These are phyloP conservation scores for Gnaphalium uliginosum DNA, from an alignment of 129 eudicot species.

Conservation along the genomic window DNA sequence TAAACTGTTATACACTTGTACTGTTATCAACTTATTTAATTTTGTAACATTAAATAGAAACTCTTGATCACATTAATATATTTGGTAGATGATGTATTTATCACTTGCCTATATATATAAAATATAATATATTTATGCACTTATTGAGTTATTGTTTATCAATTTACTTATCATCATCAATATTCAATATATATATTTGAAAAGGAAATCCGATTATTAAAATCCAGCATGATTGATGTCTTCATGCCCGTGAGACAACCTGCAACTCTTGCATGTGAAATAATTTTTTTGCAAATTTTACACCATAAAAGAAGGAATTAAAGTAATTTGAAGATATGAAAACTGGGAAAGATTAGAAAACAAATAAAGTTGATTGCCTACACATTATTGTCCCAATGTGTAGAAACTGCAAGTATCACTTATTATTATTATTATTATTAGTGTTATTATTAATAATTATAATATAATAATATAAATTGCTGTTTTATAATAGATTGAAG, in stretches of 20 bases:
- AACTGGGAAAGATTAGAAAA: constrained; percentile 18
- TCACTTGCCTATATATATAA: no score
- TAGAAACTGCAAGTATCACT: constrained; percentile 7
- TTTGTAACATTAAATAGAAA: no score
- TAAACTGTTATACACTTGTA: neutral
- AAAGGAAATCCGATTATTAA: constrained; percentile 20
- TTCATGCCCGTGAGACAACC: constrained; percentile 17
- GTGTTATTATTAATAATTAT: no score
- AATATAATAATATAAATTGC: neutral
- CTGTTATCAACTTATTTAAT: no score
- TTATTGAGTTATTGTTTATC: no score
- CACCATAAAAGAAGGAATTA: constrained; percentile 23
- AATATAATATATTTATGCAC: no score
- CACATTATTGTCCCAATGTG: constrained; percentile 21
- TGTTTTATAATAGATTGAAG: neutral
- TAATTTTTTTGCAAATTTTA: constrained; percentile 18
- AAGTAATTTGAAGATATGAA: constrained; percentile 17
- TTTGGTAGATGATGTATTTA: no score
- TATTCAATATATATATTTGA: no score
- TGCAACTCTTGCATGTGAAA: constrained; percentile 34
- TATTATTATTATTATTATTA: no score
- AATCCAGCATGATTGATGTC: constrained; percentile 30
- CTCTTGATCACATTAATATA: no score
- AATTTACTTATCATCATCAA: no score
- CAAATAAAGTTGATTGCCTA: constrained; percentile 25